These are phyloP conservation scores for Scytalidium lignicola DNA, from an alignment of 2,329 filamentous ascomycete species.

Conservation along the genomic window DNA sequence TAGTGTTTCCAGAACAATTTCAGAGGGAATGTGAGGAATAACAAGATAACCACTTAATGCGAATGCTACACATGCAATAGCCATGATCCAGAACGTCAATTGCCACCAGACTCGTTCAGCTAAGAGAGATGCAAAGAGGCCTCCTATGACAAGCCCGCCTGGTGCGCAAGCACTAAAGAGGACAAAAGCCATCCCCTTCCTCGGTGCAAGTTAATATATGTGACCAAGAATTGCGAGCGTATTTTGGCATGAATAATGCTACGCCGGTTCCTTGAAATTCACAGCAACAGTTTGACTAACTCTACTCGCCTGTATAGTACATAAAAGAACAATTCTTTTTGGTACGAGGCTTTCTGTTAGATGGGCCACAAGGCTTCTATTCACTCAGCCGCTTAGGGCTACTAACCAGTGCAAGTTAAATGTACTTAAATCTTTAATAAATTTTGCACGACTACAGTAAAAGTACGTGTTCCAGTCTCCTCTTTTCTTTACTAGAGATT, in stretches of 20 bases:
- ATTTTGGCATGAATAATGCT: conserved; percentile 45
- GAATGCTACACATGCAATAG: conserved; percentile 33
- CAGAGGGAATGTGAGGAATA: conserved; percentile 30
- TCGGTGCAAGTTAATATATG: conserved; percentile 39
- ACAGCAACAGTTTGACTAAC: conserved; percentile 43
- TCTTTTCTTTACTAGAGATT: too few relatives aligned
- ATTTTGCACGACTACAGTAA: too few relatives aligned
- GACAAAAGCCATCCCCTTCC: conserved; percentile 38
- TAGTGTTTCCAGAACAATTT: conserved; percentile 20
- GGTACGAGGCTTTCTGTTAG: too few relatives aligned
- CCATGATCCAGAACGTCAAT: conserved; percentile 43
- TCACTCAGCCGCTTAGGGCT: too few relatives aligned
- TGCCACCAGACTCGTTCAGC: conserved; percentile 41
- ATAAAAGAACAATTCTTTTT: too few relatives aligned
- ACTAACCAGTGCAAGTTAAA: too few relatives aligned
- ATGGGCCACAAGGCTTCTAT: too few relatives aligned
- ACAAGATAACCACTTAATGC: conserved; percentile 31
- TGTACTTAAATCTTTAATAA: too few relatives aligned
- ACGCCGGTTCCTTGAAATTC: conserved; percentile 49
- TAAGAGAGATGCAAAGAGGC: conserved; percentile 35
- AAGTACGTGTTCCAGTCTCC: too few relatives aligned
- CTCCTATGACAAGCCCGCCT: conserved; percentile 38
- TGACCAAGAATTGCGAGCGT: conserved; percentile 43
- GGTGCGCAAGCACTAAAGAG: conserved; percentile 42
- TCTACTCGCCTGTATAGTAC: too few relatives aligned